Base-by-base conservation (phyloP, 2,329 filamentous ascomycete species). In the Coleophoma cylindrospora region DNA sequence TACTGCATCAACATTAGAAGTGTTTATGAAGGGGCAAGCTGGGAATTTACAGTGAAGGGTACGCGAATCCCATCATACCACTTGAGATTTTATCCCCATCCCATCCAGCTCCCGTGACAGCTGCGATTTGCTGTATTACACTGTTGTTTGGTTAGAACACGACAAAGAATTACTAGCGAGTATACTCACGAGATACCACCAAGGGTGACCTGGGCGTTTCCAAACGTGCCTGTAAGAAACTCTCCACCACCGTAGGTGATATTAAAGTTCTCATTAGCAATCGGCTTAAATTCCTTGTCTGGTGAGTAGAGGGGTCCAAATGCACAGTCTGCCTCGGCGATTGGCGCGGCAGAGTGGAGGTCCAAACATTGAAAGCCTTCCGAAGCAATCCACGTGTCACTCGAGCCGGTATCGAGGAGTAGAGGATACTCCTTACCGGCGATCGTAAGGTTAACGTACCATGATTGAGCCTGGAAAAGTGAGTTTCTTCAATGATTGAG, bases 51-150 rank as follows among this genome's bases (percentile, higher is more conserved):
- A 79, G 57, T 13, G 69, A 64, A 8, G 74, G 71, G 56, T 76
- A 80, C 1, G 68, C 74, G 12, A 81, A 66, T 1, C 77, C 78
- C 4, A 81, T 56, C 2, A 80, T 61, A 3, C 78, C 77, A 22
- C 69, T 71, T 1, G 72, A 71, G 17, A 68, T 61, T 1, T 64
- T 66, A 50, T 78, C 73, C 9, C 74, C 74, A 15, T 66, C 58
- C 65, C 70, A 74, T 12, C 64, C 67, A 0, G 72, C 68, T 34
- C 60, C 54, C 44, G 72, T 66, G 3, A 75, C 74, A 14, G 77
- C 54, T 0, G 68, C 75, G n/a, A 80, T 64, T 33, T 72, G 67
- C 57, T 78, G 74, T 10, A 62, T 56, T 0, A 73, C 40, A 12
- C 40, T 43, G n/a, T 43, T 12, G 6, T 10, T 22, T 19, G 14